Evolutionary conservation across 2,329 filamentous ascomycete genomes (phyloP).

Genomic region (Colletotrichum destructivum): DNA sequence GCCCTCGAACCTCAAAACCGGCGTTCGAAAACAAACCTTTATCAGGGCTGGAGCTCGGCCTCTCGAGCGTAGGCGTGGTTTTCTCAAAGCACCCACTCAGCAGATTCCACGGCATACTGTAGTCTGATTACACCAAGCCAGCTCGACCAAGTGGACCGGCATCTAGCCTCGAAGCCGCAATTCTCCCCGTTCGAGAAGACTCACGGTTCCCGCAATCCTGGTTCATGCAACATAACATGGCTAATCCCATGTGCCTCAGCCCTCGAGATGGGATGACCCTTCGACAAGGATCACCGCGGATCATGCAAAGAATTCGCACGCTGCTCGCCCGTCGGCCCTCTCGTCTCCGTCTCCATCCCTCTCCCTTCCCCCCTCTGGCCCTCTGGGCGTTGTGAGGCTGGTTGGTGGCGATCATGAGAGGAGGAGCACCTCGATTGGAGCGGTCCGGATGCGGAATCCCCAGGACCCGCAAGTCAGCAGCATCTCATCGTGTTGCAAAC

Average conservation of each 20-base stretch:
- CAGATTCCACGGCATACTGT: neutral
- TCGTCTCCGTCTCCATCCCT: neutral
- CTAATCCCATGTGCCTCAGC: constrained; percentile 19
- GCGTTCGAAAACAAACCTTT: neutral
- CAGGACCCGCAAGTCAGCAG: neutral
- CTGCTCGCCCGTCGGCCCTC: constrained; percentile 1
- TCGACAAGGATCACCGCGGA: constrained; percentile 28
- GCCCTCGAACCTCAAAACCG: neutral
- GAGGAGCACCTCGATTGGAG: neutral
- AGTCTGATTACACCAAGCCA: neutral
- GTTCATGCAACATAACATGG: constrained; percentile 33
- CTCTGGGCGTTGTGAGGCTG: neutral
- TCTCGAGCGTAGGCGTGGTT: neutral
- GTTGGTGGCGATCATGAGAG: neutral
- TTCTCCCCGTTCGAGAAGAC: constrained; percentile 32
- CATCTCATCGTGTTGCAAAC: neutral
- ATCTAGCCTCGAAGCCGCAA: constrained; percentile 30
- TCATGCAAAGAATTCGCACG: constrained; percentile 27
- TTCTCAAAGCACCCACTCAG: constrained; percentile 4
- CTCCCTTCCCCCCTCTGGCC: too few relatives aligned
- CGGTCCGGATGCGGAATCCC: neutral
- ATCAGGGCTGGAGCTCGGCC: constrained; percentile 3
- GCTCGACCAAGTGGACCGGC: constrained; percentile 23
- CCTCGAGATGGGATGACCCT: constrained; percentile 19
- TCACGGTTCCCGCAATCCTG: constrained; percentile 9